Evolutionary conservation across 2,329 filamentous ascomycete genomes (phyloP).

Genomic region (Zasmidium cellare): DNA sequence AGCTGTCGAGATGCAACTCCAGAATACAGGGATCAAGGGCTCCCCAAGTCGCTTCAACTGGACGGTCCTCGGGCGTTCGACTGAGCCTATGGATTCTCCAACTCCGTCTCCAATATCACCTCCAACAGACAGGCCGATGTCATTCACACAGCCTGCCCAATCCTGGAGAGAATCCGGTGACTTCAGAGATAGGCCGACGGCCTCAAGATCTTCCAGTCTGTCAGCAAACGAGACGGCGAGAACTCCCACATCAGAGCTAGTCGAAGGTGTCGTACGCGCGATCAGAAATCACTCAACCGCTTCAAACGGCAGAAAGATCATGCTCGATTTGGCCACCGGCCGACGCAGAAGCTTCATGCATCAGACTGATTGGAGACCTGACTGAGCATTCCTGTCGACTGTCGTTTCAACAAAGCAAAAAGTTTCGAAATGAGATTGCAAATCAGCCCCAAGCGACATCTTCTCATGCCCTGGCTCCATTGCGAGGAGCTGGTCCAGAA

Average conservation of each 20-base stretch:
- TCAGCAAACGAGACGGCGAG: not conserved
- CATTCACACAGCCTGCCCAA: not conserved
- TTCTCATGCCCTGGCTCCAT: too few species aligned
- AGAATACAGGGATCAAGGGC: not conserved
- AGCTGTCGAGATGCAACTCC: not conserved
- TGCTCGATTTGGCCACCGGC: not conserved
- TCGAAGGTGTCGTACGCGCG: not conserved
- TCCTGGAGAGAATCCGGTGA: not conserved
- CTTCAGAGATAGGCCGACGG: not conserved
- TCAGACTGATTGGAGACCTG: not conserved
- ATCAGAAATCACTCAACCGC: not conserved
- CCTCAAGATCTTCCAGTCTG: not conserved
- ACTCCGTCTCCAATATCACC: not conserved
- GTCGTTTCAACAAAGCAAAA: too few species aligned
- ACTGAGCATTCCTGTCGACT: not conserved
- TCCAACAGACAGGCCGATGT: not conserved
- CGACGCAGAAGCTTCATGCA: not conserved
- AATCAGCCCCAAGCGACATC: too few species aligned
- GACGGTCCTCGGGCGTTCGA: not conserved
- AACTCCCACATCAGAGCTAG: not conserved
- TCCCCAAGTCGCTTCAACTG: not conserved
- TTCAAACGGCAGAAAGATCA: not conserved
- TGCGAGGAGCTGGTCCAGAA: too few species aligned
- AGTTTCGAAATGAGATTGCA: too few species aligned
- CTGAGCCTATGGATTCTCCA: not conserved